A percentile compares a stretch with the other conserved stretches of the same genome.
Evolutionary conservation across 2,329 filamentous ascomycete species (phyloP).

Genomic region (Davidsoniella eucalypti): DNA sequence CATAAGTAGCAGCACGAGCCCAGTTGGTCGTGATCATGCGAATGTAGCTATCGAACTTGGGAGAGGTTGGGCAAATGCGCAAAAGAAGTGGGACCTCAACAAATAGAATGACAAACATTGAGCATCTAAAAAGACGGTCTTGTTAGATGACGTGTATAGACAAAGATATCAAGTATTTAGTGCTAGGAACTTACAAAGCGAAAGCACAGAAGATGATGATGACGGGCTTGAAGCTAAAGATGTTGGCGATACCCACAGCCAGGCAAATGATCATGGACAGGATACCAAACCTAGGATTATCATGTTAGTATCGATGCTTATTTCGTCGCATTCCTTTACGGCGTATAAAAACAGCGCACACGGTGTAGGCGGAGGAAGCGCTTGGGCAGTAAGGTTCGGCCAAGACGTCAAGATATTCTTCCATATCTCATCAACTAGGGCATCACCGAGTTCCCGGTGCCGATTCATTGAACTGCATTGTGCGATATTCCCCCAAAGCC

Average conservation of each 20-base stretch:
- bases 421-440: no score
- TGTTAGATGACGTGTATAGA: background rate
- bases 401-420: no score
- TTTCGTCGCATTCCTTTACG: background rate
- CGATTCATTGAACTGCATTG: no score
- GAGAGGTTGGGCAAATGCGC: conserved; percentile 90
- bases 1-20: conserved; percentile 83
- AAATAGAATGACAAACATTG: conserved; percentile 60
- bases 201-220: conserved; percentile 37
- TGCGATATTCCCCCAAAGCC: no score
- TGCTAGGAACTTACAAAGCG: conserved; percentile 31
- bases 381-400: no score
- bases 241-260: conserved; percentile 50
- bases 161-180: background rate
- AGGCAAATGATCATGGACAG: conserved; percentile 56
- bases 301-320: background rate
- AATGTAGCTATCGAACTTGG: conserved; percentile 75
- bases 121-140: conserved; percentile 34
- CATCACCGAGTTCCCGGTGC: no score
- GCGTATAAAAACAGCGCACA: background rate
- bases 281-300: conserved; percentile 43
- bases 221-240: conserved; percentile 37
- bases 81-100: conserved; percentile 86
- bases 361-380: background rate
- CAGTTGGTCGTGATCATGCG: conserved; percentile 91